phyloP scores from a whole-genome alignment of 768 basidiomycete genomes.

The Chalciporus piperatus region DNA sequence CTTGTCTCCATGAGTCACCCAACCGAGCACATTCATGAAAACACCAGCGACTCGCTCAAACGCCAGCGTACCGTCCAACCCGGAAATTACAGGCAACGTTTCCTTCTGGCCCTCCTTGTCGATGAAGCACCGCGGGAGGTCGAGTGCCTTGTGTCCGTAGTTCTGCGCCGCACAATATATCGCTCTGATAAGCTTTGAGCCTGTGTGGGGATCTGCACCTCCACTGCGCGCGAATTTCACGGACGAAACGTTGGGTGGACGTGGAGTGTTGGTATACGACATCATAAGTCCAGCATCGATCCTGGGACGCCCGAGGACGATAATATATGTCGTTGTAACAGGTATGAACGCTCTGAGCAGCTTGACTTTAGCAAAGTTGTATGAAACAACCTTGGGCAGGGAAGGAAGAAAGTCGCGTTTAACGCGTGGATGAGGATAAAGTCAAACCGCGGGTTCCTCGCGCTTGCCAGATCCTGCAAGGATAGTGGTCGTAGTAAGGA shows the following conservation, averaged over 20 bases:
- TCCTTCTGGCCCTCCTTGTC: slow-evolving; percentile 35
- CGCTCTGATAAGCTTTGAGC: slow-evolving; percentile 46
- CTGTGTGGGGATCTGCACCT: slow-evolving; percentile 47
- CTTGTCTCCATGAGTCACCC: slow-evolving; percentile 51
- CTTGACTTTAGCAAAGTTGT: slow-evolving; percentile 37
- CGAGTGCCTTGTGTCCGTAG: slow-evolving; percentile 43
- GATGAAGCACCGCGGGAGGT: slow-evolving; percentile 42
- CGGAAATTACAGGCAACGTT: slow-evolving; percentile 42
- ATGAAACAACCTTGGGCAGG: slow-evolving; percentile 32
- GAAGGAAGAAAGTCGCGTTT: slow-evolving; percentile 51
- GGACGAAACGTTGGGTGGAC: slow-evolving; percentile 31
- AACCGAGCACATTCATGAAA: slow-evolving; percentile 53
- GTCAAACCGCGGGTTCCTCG: slow-evolving; percentile 48
- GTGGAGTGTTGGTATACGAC: slow-evolving; percentile 41
- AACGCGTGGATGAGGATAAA: slow-evolving; percentile 62
- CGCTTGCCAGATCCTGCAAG: slow-evolving; percentile 45
- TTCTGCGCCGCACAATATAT: slow-evolving; percentile 46
- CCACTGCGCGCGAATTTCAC: slow-evolving; percentile 4
- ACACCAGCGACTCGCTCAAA: slow-evolving; percentile 58
- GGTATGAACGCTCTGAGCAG: slow-evolving; percentile 46
- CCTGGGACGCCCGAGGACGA: slow-evolving; percentile 51
- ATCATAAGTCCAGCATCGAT: slow-evolving; percentile 48
- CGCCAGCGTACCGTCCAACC: slow-evolving; percentile 53
- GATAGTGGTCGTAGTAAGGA: slow-evolving; percentile 19
- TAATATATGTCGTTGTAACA: slow-evolving; percentile 32